A percentile compares a stretch with the other conserved stretches of the same genome.
Conservation (phyloP, 1,284 basidiomycete genomes). For the Ceratobasidium sp. region DNA sequence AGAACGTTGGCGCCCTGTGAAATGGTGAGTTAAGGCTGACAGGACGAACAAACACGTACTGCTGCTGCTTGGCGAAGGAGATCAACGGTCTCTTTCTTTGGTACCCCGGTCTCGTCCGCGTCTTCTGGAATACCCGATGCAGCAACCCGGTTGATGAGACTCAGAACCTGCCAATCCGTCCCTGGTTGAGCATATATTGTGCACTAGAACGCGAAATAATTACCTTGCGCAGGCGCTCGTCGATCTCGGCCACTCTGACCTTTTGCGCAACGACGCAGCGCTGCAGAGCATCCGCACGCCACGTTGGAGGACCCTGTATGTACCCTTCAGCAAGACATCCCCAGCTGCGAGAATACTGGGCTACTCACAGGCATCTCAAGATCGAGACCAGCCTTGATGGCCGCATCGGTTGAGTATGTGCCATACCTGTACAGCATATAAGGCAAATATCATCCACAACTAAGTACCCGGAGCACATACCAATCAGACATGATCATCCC, state of each 20-base stretch:
- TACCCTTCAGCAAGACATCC: background rate
- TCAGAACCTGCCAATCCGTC: background rate
- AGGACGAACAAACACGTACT: conserved; percentile 60
- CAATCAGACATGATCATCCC: conserved; percentile 77
- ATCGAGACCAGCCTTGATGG: conserved; percentile 72
- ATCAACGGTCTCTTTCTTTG: conserved; percentile 58
- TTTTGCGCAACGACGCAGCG: conserved; percentile 58
- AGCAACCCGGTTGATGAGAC: conserved; percentile 50
- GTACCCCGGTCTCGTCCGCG: conserved; percentile 51
- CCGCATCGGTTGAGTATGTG: conserved; percentile 68
- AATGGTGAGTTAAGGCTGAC: conserved; percentile 52
- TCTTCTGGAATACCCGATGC: conserved; percentile 48
- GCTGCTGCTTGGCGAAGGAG: conserved; percentile 61
- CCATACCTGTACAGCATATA: conserved; percentile 63
- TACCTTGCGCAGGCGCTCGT: conserved; percentile 55
- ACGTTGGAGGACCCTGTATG: conserved; percentile 60
- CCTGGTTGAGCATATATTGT: conserved; percentile 43
- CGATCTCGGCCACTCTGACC: conserved; percentile 55
- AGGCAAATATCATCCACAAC: conserved; percentile 39
- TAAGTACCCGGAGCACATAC: conserved; percentile 55
- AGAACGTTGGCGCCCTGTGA: conserved; percentile 58
- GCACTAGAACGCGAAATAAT: conserved; percentile 50
- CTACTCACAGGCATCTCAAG: conserved; percentile 66
- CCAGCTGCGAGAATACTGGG: conserved; percentile 31
- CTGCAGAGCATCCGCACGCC: conserved; percentile 63